Base-by-base conservation (phyloP, 768 basidiomycete genomes). In the Leccinum rimulosum region DNA sequence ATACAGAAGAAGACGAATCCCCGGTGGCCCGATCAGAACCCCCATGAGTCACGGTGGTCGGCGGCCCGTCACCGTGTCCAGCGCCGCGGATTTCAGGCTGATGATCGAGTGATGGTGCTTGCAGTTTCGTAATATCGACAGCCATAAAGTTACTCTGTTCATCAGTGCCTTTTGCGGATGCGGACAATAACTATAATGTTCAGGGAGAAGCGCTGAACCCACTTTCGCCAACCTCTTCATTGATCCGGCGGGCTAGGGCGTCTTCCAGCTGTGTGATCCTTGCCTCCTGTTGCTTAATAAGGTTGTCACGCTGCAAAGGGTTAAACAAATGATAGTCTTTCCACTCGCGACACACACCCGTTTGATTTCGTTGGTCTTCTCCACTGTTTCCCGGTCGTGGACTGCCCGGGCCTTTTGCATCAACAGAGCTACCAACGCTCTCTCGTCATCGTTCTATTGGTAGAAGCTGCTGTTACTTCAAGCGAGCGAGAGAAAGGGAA, bases 331-430 rank as follows among this genome's bases (percentile, higher is more conserved):
- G 54, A 54, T 43, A 19, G 33, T 63, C 50, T 58, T 31, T 55
- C 55, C 55, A 47, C 54, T 62, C 49, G 35, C 50, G 14, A 57
- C 52, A 70, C 75, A 47, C 60, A 84, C 84, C 61, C 79, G 75
- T 59, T 79, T 80, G 30, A 87, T 75, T 56, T 86, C 84, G 62
- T 86, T 84, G 54, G 75, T 75, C 66, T 85, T 85, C 27, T 74
- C 76, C 31, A 85, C 77, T 38, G 80, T 72, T 17, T 81, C 79
- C 54, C 84, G 77, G 60, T 84, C 84, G 62, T 84, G 78, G 22
- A 80, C 69, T 11, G 76, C 74, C 53, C 79, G 75, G 15, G 81
- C 76, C 50, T 79, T 69, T 43, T 72, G 71, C 61, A 82, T 74
- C 31, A 87, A 63, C 51, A 73, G 70, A 54, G 76, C 70, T 8